Conservation (phyloP, 176 grass and related monocot species). For the Oryza punctata region DNA sequence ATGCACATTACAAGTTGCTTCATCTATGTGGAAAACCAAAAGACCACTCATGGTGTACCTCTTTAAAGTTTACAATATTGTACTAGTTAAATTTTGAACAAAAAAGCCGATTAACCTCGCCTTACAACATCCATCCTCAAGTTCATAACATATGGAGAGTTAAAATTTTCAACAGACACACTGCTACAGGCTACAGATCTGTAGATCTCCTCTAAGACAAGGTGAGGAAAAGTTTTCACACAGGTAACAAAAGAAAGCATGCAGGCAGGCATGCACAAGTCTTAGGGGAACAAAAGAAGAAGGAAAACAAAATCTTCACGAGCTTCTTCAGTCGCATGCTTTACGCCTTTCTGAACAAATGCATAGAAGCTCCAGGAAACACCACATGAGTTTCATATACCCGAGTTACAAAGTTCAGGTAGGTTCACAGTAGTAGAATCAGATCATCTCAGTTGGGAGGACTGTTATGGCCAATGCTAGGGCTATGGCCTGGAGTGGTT, state of each 20-base stretch:
- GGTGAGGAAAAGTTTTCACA: constrained; percentile 33
- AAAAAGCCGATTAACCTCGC: not conserved
- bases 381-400: constrained; percentile 14
- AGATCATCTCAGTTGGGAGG: constrained; percentile 42
- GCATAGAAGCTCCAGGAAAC: constrained; percentile 28
- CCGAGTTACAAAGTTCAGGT: not conserved
- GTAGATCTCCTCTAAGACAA: constrained; percentile 14
- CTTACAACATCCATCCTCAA: constrained; percentile 35
- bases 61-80: constrained; percentile 2
- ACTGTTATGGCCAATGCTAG: constrained; percentile 53
- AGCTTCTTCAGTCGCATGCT: constrained; percentile 16
- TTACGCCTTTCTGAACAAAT: constrained; percentile 26
- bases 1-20: not conserved
- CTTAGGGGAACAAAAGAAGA: constrained; percentile 4
- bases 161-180: not conserved
- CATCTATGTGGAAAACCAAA: constrained; percentile 2
- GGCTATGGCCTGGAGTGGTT: constrained; percentile 57
- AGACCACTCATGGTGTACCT: not conserved
- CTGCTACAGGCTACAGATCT: not conserved
- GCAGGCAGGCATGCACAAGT: constrained; percentile 22
- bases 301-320: constrained; percentile 23
- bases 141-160: constrained; percentile 24
- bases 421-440: not conserved
- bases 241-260: constrained; percentile 28
- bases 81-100: constrained; percentile 26